Evolutionary conservation across 2,329 filamentous ascomycete genomes (phyloP).

Genomic region (Pyrenochaeta sp.): DNA sequence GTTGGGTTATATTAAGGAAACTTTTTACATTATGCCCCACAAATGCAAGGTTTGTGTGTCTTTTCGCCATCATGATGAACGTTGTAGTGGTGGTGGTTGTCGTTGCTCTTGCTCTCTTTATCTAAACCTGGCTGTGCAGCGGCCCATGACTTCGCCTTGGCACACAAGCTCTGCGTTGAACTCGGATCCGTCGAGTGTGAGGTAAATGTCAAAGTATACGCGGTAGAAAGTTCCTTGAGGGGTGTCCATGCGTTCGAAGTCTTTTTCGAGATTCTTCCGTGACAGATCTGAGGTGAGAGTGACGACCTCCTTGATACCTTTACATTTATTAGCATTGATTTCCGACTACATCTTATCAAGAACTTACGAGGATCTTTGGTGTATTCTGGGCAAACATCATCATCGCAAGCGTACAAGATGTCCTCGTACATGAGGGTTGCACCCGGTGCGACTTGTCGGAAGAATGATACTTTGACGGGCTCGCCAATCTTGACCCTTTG

Average conservation of each 20-base stretch:
- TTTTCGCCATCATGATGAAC: too few species aligned
- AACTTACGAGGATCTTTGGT: constrained; percentile 98
- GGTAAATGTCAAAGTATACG: constrained; percentile 75
- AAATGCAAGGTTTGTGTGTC: too few species aligned
- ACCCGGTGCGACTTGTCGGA: constrained; percentile 95
- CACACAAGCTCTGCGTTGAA: constrained; percentile 99
- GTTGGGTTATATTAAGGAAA: too few species aligned
- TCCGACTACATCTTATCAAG: background rate
- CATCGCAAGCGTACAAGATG: constrained; percentile 95
- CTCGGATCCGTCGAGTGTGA: constrained; percentile 95
- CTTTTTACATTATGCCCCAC: constrained; percentile 1
- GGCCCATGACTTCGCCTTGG: constrained; percentile 98
- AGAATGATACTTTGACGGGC: constrained; percentile 98
- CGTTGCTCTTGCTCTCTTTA: constrained; percentile 41
- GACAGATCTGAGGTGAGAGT: constrained; percentile 96
- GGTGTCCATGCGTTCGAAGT: constrained; percentile 99
- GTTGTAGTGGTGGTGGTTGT: background rate
- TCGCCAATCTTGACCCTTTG: constrained; percentile 99
- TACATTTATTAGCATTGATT: constrained; percentile 2
- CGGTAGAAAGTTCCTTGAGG: constrained; percentile 78
- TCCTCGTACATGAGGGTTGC: constrained; percentile 99
- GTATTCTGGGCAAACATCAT: constrained; percentile 97
- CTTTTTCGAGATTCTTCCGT: constrained; percentile 97
- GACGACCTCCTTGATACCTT: constrained; percentile 98
- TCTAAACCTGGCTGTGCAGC: constrained; percentile 88